Evolutionary conservation across 495 filamentous ascomycete species (phyloP).

Genomic region (Corynascus novoguineensis): DNA sequence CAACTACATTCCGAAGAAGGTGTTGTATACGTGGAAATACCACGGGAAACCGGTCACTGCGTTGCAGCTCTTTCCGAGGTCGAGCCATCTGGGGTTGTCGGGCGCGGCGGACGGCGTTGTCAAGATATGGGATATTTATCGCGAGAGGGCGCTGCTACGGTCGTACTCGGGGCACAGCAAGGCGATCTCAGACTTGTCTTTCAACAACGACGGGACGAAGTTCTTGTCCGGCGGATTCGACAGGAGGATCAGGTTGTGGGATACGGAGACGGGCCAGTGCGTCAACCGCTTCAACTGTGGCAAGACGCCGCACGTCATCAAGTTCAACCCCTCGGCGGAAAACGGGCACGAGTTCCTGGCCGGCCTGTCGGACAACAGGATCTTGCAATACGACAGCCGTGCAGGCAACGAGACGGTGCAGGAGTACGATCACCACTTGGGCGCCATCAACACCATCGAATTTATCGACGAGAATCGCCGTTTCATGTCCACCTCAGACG

Average conservation of each 20-base stretch:
- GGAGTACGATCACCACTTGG: slow-evolving; percentile 97
- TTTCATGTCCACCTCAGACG: slow-evolving; percentile 96
- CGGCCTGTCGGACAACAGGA: slow-evolving; percentile 97
- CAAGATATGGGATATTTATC: slow-evolving; percentile 94
- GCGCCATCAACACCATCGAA: slow-evolving; percentile 94
- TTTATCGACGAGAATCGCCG: slow-evolving; percentile 92
- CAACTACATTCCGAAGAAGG: slow-evolving; percentile 91
- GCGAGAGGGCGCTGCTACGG: slow-evolving; percentile 77
- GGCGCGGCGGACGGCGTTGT: slow-evolving; percentile 80
- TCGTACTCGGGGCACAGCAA: slow-evolving; percentile 89
- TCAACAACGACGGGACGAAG: slow-evolving; percentile 71
- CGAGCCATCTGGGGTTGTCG: slow-evolving; percentile 83
- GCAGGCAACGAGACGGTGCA: slow-evolving; percentile 74
- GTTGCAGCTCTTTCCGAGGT: slow-evolving; percentile 78
- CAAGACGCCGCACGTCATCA: slow-evolving; percentile 90
- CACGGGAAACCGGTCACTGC: slow-evolving; percentile 79
- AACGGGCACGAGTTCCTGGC: slow-evolving; percentile 84
- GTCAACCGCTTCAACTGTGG: slow-evolving; percentile 80
- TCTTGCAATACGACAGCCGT: slow-evolving; percentile 92
- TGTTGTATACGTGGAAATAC: slow-evolving; percentile 80
- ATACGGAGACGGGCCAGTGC: slow-evolving; percentile 90
- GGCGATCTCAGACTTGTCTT: slow-evolving; percentile 81
- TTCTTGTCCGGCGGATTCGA: slow-evolving; percentile 94
- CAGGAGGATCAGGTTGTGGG: slow-evolving; percentile 94
- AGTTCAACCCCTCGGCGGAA: slow-evolving; percentile 79